Conservation (phyloP, 1,284 basidiomycete species). For the Mycena citricolor region DNA sequence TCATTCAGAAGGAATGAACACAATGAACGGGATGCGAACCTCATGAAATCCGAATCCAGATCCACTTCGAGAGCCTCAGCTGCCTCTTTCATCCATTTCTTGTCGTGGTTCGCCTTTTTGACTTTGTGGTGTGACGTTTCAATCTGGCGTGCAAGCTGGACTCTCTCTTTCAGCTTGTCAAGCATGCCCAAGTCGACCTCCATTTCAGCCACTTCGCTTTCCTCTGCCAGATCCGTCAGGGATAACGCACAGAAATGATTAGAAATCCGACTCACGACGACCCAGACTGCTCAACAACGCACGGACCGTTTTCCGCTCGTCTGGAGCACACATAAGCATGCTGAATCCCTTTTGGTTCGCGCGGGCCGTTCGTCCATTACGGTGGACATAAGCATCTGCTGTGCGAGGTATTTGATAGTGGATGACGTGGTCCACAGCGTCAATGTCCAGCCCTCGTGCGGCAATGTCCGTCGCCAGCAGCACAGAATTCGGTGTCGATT, state of each 20-base stretch:
- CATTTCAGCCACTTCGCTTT: slow-evolving; percentile 75
- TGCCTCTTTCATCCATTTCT: slow-evolving; percentile 87
- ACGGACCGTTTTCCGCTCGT: slow-evolving; percentile 78
- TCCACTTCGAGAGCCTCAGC: slow-evolving; percentile 96
- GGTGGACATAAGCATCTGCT: slow-evolving; percentile 87
- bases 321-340: slow-evolving; percentile 85
- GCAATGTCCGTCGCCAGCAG: slow-evolving; percentile 98
- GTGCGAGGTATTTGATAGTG: slow-evolving; percentile 90
- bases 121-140: slow-evolving; percentile 80
- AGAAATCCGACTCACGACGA: slow-evolving; percentile 57
- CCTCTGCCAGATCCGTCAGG: slow-evolving; percentile 41
- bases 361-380: slow-evolving; percentile 94
- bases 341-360: slow-evolving; percentile 88
- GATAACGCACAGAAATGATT: slow-evolving; percentile 6
- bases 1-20: not conserved
- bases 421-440: slow-evolving; percentile 91
- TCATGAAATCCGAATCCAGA: slow-evolving; percentile 76
- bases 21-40: slow-evolving; percentile 39
- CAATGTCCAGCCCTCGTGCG: slow-evolving; percentile 92
- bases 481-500: slow-evolving; percentile 69
- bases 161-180: slow-evolving; percentile 80
- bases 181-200: slow-evolving; percentile 81
- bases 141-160: slow-evolving; percentile 86
- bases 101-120: slow-evolving; percentile 88
- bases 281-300: slow-evolving; percentile 73